A percentile compares a stretch with the other conserved stretches of the same genome.
These are phyloP conservation scores for Zoysia japonica DNA, from an alignment of 176 grass and related monocot species.

Conservation along the genomic window DNA sequence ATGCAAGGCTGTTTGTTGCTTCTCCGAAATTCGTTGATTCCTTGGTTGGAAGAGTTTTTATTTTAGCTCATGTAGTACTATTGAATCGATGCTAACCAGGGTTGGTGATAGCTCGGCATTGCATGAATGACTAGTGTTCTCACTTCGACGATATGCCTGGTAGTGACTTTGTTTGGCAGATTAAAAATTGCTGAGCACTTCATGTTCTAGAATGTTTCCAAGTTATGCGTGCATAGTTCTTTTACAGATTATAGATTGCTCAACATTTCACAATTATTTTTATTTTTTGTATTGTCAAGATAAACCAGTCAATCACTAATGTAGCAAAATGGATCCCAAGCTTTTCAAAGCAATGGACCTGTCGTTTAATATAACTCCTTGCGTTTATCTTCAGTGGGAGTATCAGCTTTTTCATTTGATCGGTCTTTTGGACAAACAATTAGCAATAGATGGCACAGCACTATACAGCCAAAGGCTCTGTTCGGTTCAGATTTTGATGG, in stretches of 20 bases:
- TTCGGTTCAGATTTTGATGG: no score
- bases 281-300: background rate
- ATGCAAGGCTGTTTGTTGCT: constrained; percentile 37
- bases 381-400: background rate
- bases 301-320: background rate
- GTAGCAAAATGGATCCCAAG: background rate
- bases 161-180: constrained; percentile 13
- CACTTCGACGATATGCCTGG: constrained; percentile 30
- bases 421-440: background rate
- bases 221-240: background rate
- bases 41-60: constrained; percentile 29
- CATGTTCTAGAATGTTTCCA: background rate
- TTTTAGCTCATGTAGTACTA: constrained; percentile 23
- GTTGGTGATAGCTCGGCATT: background rate
- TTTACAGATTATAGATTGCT: background rate
- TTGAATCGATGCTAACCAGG: constrained; percentile 29
- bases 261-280: no score
- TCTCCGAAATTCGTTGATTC: constrained; percentile 39
- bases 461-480: no score
- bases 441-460: background rate
- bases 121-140: constrained; percentile 23
- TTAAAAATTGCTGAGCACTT: background rate
- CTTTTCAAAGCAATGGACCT: background rate
- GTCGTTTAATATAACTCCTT: background rate
- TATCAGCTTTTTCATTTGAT: background rate